These are phyloP conservation scores for Cordia subcordata DNA, from an alignment of 257 asterid species.

Conservation along the genomic window DNA sequence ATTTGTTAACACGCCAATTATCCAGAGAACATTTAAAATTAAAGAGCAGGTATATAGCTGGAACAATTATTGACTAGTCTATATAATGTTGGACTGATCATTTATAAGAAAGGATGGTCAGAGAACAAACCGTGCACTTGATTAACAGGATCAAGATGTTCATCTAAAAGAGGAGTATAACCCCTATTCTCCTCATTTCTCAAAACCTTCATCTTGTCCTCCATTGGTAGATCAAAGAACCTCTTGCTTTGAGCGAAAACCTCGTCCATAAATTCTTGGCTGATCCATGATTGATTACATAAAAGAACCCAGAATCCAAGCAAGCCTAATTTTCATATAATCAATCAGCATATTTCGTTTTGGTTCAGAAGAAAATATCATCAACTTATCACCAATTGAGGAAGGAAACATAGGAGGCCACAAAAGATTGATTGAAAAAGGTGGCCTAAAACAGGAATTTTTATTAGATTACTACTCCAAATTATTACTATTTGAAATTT, in stretches of 20 bases:
- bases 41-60: no score
- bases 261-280: slow-evolving; percentile 62
- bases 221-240: slow-evolving; percentile 55
- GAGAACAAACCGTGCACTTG: slow-evolving; percentile 58
- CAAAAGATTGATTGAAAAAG: neutral
- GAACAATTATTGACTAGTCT: neutral
- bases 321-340: slow-evolving; percentile 50
- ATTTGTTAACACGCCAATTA: neutral
- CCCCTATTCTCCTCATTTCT: slow-evolving; percentile 75
- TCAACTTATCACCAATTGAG: neutral
- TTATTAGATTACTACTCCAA: no score
- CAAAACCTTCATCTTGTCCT: slow-evolving; percentile 79
- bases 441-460: no score
- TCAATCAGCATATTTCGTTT: neutral
- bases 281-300: slow-evolving; percentile 77
- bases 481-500: no score
- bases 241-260: slow-evolving; percentile 73
- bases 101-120: neutral
- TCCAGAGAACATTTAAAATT: no score
- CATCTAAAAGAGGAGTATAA: slow-evolving; percentile 83
- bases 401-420: neutral
- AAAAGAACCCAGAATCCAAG: slow-evolving; percentile 85
- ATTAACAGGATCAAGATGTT: slow-evolving; percentile 61
- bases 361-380: neutral
- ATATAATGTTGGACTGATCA: neutral